phyloP scores from a whole-genome alignment of 441 rosid genomes.

The Capsella rubella region DNA sequence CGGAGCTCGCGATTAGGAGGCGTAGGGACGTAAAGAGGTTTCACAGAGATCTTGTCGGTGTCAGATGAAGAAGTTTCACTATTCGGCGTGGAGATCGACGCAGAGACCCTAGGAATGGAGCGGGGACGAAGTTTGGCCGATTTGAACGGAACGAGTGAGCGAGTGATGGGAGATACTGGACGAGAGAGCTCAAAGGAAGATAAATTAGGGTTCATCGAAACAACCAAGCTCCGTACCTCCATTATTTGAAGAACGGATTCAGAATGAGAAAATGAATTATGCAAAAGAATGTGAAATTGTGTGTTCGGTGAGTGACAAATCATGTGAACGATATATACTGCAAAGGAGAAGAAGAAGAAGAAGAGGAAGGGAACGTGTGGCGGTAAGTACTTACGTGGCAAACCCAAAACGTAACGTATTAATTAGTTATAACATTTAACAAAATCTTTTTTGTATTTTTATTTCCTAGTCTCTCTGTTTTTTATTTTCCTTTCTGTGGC shows the following conservation, averaged over 20 bases:
- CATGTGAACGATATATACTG: background rate
- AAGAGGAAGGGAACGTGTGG: conserved; percentile 16
- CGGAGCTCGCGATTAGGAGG: conserved; percentile 76
- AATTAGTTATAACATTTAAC: background rate
- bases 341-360: conserved; percentile 6
- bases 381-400: conserved; percentile 25
- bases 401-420: background rate
- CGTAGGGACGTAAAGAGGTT: conserved; percentile 73
- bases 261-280: background rate
- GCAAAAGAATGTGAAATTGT: background rate
- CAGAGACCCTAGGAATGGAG: conserved; percentile 37
- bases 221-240: conserved; percentile 33
- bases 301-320: background rate
- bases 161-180: conserved; percentile 31
- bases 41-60: conserved; percentile 35
- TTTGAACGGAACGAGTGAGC: conserved; percentile 28
- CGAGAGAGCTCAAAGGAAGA: conserved; percentile 36
- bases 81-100: conserved; percentile 45
- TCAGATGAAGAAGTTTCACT: conserved; percentile 28
- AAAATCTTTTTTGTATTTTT: background rate
- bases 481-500: background rate
- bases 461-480: no score
- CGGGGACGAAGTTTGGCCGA: conserved; percentile 35
- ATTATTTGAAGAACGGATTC: conserved; percentile 23
- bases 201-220: conserved; percentile 28